Base-by-base conservation (phyloP, 257 asterid genomes). In the Verbena officinalis region DNA sequence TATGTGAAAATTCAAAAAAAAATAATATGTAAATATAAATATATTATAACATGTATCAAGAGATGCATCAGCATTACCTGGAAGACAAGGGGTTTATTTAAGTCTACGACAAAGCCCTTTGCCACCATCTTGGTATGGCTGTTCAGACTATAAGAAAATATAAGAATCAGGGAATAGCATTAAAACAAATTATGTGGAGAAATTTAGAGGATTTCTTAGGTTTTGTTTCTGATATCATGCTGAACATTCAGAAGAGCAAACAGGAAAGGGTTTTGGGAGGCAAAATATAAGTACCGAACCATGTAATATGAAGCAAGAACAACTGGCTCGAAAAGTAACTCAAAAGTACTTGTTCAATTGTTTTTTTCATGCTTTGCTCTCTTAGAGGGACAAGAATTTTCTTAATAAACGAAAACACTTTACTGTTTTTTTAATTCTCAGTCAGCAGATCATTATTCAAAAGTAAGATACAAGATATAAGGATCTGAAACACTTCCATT, bases 71-170 rank as follows among this genome's bases (percentile, higher is more conserved):
- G 31, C 27, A 22, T 60, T 64, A 86, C 96, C 88, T 86, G 96
- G 65, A 76, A 84, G 34, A 86, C 96, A 8, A 89, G 88, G 55
- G 95, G 87, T 75, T 81, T 82, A 69, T 81, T 71, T 53, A 89
- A 75, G 80, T 89, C 93, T 62, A 89, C 87, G 1, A 83, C 68
- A 64, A 80, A 89, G 21, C 73, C 86, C 60, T 74, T 66, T 22
- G 71, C 90, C 58, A 74, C 93, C 95, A 89, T 89, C 81, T 82
- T 77, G 62, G 71, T 42, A 50, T 20, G 21, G 39, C 74, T 65
- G 67, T 48, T 30, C 21, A 24, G 22, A 56, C 27, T 3, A 24
- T 44, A 46, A 14, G n/a, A 64, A 53, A 39, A 24, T 52, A 55
- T 5, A 49, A 30, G 38, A 59, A 66, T 61, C 53, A 49, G 65